Evolutionary conservation across 352 stramenopile species (phyloP).

Genomic region (Phytophthora boehmeriae): DNA sequence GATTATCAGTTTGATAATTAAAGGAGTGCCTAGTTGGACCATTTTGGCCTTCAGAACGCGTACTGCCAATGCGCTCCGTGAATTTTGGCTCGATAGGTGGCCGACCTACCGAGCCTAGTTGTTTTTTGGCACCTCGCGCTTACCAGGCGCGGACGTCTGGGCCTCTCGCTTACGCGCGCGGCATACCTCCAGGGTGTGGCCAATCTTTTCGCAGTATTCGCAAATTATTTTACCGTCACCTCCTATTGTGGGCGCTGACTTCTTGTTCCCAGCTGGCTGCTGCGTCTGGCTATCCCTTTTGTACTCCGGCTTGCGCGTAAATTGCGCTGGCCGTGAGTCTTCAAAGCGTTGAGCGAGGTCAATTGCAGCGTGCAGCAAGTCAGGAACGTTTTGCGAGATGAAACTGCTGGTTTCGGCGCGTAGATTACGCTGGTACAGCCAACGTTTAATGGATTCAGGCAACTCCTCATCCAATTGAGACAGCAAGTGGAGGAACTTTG

Average conservation of each 20-base stretch:
- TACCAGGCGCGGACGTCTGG: neutral
- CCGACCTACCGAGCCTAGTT: constrained; percentile 2
- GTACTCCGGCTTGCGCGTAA: neutral
- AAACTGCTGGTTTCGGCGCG: neutral
- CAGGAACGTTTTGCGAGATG: constrained; percentile 3
- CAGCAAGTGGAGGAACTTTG: constrained; percentile 8
- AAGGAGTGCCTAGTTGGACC: neutral
- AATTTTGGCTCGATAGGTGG: constrained; percentile 5
- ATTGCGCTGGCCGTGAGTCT: neutral
- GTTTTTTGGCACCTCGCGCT: constrained; percentile 8
- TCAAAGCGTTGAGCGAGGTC: neutral
- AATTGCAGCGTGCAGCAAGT: neutral
- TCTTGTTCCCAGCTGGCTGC: neutral
- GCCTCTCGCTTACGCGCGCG: neutral
- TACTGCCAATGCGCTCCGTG: constrained; percentile 6
- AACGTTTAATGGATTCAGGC: constrained; percentile 8
- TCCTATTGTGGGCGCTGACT: neutral
- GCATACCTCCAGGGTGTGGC: neutral
- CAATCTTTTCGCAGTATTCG: no score
- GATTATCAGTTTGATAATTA: neutral
- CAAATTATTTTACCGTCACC: neutral
- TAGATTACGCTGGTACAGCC: constrained; percentile 14
- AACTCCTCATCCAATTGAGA: constrained; percentile 2
- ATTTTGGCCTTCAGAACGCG: neutral
- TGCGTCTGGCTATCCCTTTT: neutral